Base-by-base conservation (phyloP, 441 rosid species). In the Mallotus repandus region DNA sequence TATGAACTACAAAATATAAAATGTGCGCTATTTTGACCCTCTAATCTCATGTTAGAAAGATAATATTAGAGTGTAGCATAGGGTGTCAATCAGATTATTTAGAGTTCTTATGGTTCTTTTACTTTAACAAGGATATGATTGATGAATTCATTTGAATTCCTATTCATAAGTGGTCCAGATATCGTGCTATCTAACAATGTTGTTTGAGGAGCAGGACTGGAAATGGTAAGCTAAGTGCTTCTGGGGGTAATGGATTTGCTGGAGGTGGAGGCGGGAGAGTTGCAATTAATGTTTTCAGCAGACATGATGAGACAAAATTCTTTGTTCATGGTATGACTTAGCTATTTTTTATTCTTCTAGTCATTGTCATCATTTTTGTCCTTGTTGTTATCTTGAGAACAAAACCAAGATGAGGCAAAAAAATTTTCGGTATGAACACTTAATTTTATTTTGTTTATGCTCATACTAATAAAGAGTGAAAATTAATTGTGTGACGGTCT, bases 191-290 rank as follows among this genome's bases (percentile, higher is more conserved):
- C 73, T 67, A 41, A 76, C 69, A 38, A 57, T 53, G 7, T 73
- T 71, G 60, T 76, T 29, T 74, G 71, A 57, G 55, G 81, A 63
- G 72, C 87, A 89, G 92, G 92, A 82, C 81, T 57, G 95, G 92
- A 71, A 80, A 69, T 61, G 91, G 92, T 72, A 78, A 62, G 59
- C 78, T 86, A 65, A 89, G 89, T 83, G 91, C 95, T 9, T 70
- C 86, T 9, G 95, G 95, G 48, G 95, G 95, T 50, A 74, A 82
- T 76, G 95, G 95, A 59, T 89, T 86, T 80, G 92, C 89, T 77
- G 95, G 95, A 64, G 95, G 95, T 58, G 95, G 95, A 63, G 95
- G 95, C 50, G 92, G 95, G 76, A 85, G 95, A 79, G 79, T 89
- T 69, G 86, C 95, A n/a, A 77, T 89, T 46, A 66, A 89, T 78